Conservation (phyloP, 176 grass and related monocot genomes). For the Cymbopogon citratus region DNA sequence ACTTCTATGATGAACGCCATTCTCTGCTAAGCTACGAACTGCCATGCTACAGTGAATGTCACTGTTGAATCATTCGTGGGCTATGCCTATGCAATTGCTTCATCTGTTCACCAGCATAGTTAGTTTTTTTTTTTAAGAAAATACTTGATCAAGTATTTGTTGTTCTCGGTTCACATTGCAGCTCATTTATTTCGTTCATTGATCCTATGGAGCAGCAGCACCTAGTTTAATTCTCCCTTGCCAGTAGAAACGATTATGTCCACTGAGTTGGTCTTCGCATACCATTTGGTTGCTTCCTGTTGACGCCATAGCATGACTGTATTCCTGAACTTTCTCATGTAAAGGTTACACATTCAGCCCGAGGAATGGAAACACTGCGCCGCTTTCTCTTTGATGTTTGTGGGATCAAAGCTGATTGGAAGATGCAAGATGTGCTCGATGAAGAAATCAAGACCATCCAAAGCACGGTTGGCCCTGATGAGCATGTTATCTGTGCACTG, state of each 20-base stretch:
- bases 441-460: constrained; percentile 84
- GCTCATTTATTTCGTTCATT: neutral
- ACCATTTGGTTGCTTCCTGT: neutral
- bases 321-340: neutral
- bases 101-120: neutral
- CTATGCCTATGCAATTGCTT: neutral
- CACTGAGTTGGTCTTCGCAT: neutral
- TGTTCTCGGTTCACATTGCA: neutral
- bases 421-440: constrained; percentile 84
- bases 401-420: constrained; percentile 65
- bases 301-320: neutral
- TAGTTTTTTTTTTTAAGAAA: neutral
- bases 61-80: neutral
- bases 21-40: no score
- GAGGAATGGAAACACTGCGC: constrained; percentile 84
- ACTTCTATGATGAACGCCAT: no score
- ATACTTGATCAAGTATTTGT: neutral
- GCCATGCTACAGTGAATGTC: neutral
- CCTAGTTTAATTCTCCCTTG: neutral
- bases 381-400: constrained; percentile 83
- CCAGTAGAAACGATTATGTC: neutral
- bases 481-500: constrained; percentile 83
- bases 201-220: neutral
- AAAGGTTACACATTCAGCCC: constrained; percentile 83
- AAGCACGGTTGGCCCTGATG: constrained; percentile 49